Base-by-base conservation (phyloP, 2,329 filamentous ascomycete species). In the Monosporascus sp. region DNA sequence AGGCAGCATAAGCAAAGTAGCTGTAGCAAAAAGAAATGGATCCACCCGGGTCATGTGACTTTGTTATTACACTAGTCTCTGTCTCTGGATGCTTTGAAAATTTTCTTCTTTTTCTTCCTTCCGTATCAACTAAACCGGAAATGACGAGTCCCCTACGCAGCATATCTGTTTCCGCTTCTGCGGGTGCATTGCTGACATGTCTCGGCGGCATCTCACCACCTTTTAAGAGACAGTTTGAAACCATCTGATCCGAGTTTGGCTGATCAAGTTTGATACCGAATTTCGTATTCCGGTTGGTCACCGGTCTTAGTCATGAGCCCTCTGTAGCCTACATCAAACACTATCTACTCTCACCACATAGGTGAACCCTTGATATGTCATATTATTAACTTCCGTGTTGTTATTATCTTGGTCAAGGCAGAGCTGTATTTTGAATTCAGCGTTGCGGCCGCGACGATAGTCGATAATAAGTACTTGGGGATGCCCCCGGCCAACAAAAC, bases 91-190 rank as follows among this genome's bases (percentile, higher is more conserved):
- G 14, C 24, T 46, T n/a, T 35, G 22, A 26, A 26, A 26, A 26
- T 24, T 51, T 60, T 52, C 7, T 59, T 57, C 53, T 65, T 63
- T 54, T 57, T 63, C 65, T 69, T 73, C 73, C 70, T 74, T 80
- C 78, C 73, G 69, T 72, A 82, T 72, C 84, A 89, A 90, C 86
- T 90, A 90, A 83, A 82, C 81, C 85, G 86, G 85, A 82, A 70
- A 78, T 87, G 87, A 91, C 81, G 87, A 88, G 85, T 77, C 76
- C 79, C 79, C 78, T 68, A 74, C 71, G 68, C 77, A 79, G 74
- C 71, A 74, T 71, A 85, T 80, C 74, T 73, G 71, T 70, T 75
- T 78, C 75, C 74, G 72, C 74, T 71, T 74, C 66, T 69, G 71
- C 74, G 75, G 78, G 75, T 76, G 75, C 74, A 78, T 85, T 85